Percentiles rank a stretch among this genome's conserved stretches.
Conservation (phyloP, 768 basidiomycete genomes). For the Termitomyces sp. region DNA sequence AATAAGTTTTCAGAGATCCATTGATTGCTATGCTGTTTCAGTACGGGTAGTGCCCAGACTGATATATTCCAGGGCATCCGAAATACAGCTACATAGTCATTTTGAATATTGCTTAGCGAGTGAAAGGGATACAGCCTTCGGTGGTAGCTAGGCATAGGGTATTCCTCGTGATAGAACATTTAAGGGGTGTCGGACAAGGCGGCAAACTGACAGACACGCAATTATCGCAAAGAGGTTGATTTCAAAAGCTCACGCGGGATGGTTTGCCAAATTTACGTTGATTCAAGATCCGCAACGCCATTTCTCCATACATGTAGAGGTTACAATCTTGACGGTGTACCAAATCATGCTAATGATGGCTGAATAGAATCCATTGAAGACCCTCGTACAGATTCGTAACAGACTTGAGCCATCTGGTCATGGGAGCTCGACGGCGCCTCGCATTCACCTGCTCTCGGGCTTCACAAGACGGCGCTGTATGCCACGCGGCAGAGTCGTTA, state of each 20-base stretch:
- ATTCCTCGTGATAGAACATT: no score
- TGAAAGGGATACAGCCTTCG: background rate
- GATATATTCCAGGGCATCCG: no score
- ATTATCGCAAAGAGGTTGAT: no score
- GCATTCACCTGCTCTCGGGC: background rate
- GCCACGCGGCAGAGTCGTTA: background rate
- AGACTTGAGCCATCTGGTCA: conserved; percentile 3
- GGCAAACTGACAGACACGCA: no score
- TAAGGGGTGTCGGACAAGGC: no score
- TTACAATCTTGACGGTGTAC: background rate
- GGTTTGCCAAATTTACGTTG: no score
- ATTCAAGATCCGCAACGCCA: background rate
- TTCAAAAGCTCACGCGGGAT: background rate
- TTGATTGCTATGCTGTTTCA: no score
- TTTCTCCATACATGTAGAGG: background rate
- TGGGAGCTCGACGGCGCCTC: background rate
- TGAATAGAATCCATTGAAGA: conserved; percentile 44
- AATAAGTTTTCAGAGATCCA: no score
- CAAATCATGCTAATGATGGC: conserved; percentile 28
- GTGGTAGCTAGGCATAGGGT: no score
- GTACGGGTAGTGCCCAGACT: no score
- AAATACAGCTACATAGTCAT: background rate
- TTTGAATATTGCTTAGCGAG: background rate
- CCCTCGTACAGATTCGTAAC: conserved; percentile 31
- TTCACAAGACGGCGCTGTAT: background rate